Conservation (phyloP, 306 rosid genomes). For the Inga leiocalycina region DNA sequence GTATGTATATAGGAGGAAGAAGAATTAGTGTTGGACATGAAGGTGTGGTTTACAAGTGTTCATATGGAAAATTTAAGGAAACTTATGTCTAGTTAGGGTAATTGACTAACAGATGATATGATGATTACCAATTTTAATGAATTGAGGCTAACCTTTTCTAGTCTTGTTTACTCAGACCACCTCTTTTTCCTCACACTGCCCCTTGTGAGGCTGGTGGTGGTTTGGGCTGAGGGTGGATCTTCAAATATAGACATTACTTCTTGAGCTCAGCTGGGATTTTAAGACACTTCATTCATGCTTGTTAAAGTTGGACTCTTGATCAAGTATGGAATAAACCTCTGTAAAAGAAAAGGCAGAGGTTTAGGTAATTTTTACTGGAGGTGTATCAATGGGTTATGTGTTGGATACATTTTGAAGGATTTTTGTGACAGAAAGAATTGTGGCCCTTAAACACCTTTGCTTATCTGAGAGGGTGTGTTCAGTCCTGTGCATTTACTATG, state of each 20-base stretch:
- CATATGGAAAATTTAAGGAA: slow-evolving; percentile 5
- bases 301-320: slow-evolving; percentile 12
- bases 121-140: not conserved
- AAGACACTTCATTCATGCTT: slow-evolving; percentile 5
- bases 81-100: not conserved
- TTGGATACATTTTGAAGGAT: not conserved
- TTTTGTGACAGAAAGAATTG: not conserved
- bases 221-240: not conserved
- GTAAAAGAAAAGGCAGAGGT: slow-evolving; percentile 1
- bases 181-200: not conserved
- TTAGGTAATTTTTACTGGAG: not conserved
- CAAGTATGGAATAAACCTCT: not conserved
- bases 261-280: not conserved
- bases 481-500: not conserved
- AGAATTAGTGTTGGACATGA: not conserved
- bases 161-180: not conserved
- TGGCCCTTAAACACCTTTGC: not conserved
- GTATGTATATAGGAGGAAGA: not conserved
- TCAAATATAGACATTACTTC: not conserved
- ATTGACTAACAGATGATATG: slow-evolving; percentile 9
- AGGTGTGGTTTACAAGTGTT: not conserved
- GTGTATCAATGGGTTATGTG: not conserved
- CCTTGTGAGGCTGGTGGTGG: not conserved
- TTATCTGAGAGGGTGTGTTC: slow-evolving; percentile 21
- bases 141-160: not conserved